A percentile compares a stretch with the other conserved stretches of the same genome.
Evolutionary conservation across 73 alveolate genomes (phyloP).

Genomic region (Halteria grandinella): DNA sequence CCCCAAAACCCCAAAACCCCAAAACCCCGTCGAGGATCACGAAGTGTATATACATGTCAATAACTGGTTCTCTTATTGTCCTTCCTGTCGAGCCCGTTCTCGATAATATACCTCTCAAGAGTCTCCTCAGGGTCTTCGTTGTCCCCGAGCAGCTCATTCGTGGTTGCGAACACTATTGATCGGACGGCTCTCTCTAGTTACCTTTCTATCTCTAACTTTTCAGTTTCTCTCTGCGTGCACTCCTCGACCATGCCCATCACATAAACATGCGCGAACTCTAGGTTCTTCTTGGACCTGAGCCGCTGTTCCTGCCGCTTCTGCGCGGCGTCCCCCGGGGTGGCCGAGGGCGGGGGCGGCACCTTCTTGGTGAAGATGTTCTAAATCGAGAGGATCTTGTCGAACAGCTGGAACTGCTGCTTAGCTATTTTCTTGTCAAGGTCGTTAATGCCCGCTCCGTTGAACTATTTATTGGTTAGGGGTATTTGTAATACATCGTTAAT

Average conservation of each 20-base stretch:
- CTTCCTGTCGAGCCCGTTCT: no score
- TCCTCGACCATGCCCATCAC: slow-evolving; percentile 9
- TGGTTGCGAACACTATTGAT: slow-evolving; percentile 5
- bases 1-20: no score
- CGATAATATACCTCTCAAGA: no score
- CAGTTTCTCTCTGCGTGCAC: slow-evolving; percentile 25
- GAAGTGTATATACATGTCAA: no score
- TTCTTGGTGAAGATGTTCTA: slow-evolving; percentile 53
- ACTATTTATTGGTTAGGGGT: background rate
- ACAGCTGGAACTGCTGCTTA: slow-evolving; percentile 68
- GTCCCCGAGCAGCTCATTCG: slow-evolving; percentile 22
- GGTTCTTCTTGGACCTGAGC: slow-evolving; percentile 51
- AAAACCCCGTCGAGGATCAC: no score
- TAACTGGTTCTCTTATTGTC: no score
- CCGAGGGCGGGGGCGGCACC: no score
- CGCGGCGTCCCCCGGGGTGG: slow-evolving; percentile 34
- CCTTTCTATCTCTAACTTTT: slow-evolving; percentile 25
- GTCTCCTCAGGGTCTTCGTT: no score
- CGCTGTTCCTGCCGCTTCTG: slow-evolving; percentile 51
- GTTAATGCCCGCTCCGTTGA: slow-evolving; percentile 75
- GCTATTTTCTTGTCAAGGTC: slow-evolving; percentile 81
- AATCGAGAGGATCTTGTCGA: slow-evolving; percentile 75
- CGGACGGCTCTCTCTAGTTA: slow-evolving; percentile 4
- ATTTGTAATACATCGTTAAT: slow-evolving; percentile 41
- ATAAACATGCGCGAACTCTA: slow-evolving; percentile 52